Evolutionary conservation across 2,329 filamentous ascomycete species (phyloP).

Genomic region (Colletotrichum eleusines): DNA sequence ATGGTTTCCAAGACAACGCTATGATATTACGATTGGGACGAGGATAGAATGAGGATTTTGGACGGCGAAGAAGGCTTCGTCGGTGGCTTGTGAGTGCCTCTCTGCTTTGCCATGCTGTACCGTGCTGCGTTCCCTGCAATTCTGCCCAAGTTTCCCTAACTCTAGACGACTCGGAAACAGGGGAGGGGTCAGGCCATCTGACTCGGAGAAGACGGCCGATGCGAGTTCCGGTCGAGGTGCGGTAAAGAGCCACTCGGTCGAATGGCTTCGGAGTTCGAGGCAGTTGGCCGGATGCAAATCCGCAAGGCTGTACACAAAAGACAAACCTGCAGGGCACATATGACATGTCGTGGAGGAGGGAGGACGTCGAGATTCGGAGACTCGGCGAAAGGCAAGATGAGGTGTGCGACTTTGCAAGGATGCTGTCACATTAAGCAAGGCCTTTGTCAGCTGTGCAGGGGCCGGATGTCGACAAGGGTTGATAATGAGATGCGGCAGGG

Average conservation of each 20-base stretch:
- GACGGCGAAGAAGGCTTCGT: constrained; percentile 8
- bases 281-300: neutral
- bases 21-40: neutral
- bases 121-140: neutral
- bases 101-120: constrained; percentile 2
- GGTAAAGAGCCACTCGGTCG: constrained; percentile 22
- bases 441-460: constrained; percentile 9
- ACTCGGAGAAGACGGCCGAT: constrained; percentile 29
- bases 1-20: constrained; percentile 1
- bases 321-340: neutral
- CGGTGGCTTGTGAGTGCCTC: constrained; percentile 1
- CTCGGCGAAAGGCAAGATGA: neutral
- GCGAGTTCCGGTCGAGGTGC: constrained; percentile 27
- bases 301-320: neutral
- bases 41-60: neutral
- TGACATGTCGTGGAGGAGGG: constrained; percentile 14
- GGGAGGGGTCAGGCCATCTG: constrained; percentile 3
- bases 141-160: neutral
- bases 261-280: constrained; percentile 35
- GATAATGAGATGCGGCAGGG: constrained; percentile 2
- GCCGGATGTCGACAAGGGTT: constrained; percentile 6
- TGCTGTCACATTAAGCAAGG: neutral
- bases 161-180: neutral
- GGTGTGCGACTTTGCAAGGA: constrained; percentile 14
- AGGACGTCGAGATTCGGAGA: constrained; percentile 13